A percentile compares a stretch with the other conserved stretches of the same genome.
Evolutionary conservation across 805 yeast genomes (phyloP).

Genomic region (Candida xyloterini): DNA sequence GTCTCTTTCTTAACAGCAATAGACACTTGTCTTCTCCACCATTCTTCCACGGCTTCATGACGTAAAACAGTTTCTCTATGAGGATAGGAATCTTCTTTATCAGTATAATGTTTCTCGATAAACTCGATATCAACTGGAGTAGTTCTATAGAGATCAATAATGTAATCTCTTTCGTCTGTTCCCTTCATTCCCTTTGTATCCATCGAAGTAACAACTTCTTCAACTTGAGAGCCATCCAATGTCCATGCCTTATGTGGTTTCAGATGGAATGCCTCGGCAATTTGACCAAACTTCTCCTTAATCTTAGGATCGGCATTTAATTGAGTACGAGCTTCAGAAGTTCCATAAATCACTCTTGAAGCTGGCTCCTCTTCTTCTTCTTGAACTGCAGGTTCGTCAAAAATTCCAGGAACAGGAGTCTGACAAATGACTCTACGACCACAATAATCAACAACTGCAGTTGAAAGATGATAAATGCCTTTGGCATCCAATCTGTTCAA

Average conservation of each 20-base stretch:
- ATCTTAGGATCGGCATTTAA: conserved; percentile 53
- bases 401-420: conserved; percentile 93
- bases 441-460: conserved; percentile 85
- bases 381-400: conserved; percentile 42
- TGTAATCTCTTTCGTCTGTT: conserved; percentile 77
- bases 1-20: conserved; percentile 48
- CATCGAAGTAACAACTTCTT: conserved; percentile 61
- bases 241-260: conserved; percentile 61
- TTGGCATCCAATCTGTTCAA: conserved; percentile 62
- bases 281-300: conserved; percentile 49
- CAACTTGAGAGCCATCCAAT: conserved; percentile 39
- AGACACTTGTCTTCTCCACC: conserved; percentile 76
- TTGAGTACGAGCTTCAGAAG: conserved; percentile 34
- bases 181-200: conserved; percentile 86
- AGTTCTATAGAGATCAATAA: conserved; percentile 79
- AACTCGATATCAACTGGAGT: conserved; percentile 84
- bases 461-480: conserved; percentile 68
- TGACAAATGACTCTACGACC: conserved; percentile 89
- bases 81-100: conserved; percentile 61
- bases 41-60: conserved; percentile 84
- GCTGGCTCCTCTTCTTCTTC: conserved; percentile 37
- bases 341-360: conserved; percentile 25
- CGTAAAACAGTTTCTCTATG: conserved; percentile 77
- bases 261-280: conserved; percentile 76
- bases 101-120: conserved; percentile 53